Base-by-base conservation (phyloP, 305 asterid species). In the Stenogyne calaminthoides region DNA sequence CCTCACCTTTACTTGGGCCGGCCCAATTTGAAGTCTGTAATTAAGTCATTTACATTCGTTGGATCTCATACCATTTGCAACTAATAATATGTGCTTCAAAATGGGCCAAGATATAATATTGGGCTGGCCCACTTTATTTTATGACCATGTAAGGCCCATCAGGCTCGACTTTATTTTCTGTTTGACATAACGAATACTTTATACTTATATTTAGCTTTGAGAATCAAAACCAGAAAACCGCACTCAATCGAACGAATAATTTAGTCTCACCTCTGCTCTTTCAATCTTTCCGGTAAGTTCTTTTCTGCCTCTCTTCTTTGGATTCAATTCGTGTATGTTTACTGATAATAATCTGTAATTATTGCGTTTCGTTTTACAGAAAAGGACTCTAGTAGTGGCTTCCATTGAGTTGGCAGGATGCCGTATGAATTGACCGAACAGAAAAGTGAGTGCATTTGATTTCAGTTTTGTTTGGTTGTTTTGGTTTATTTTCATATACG, bases 351-450 rank as follows among this genome's bases (percentile, higher is more conserved):
- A 9, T 70, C 29, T 22, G 62, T 34, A 32, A 34, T 66, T 14
- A 2, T 20, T 57, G 49, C 11, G n/a, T 12, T 66, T 58, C 7
- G 18, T 22, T 8, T 65, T 36, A 9, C 66, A 59, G 74, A 11
- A 19, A 71, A 15, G 9, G 44, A 49, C n/a, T 32, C 20, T 5
- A 7, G 71, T 70, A 39, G n/a, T 47, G 34, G 37, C 62, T 64
- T 69, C 5, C 7, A n/a, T 58, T 73, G 64, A 19, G 18, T 59
- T 40, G 42, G 44, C 82, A 62, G 72, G 75, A 84, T 84, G 88
- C 82, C 85, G 69, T 81, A 81, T 61, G 88, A 84, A 77, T 72
- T 84, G 72, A 55, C 54, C 72, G 85, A 84, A 32, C 85, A 81
- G 74, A 84, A 84, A 79, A 84, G 88, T 84, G 76, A 81, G 88